Evolutionary conservation across 306 rosid genomes (phyloP), one percentile per base, ranked within the genome.

Genomic region (Malus orientalis): DNA sequence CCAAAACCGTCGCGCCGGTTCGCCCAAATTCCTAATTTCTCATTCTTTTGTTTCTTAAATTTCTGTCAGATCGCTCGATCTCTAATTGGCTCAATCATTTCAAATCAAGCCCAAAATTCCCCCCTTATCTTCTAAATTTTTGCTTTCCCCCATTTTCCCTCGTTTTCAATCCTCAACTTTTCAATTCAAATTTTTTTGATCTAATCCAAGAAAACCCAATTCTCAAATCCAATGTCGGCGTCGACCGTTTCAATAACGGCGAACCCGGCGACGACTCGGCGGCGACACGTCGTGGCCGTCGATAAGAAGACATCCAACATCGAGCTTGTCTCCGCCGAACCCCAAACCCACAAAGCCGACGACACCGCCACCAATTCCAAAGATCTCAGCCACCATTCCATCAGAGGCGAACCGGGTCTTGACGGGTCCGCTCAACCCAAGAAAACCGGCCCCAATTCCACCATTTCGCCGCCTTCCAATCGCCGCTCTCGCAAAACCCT

Each of bases 171-270:
- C 5, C 36, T 15, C 6, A 73, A 1, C 38, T 33, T 25, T 3
- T n/a, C 54, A 10, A 22, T 73, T 73, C 58, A 59, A 59, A 36
- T 55, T 1, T 11, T 32, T 65, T 42, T 3, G 22, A 18, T 12
- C 20, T n/a, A 68, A 42, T 33, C 70, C 25, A 1, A 36, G 18
- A 19, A 71, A 53, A 18, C 23, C 47, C 38, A 3, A 72, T 22
- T n/a, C n/a, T 15, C 36, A 27, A 51, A 45, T 15, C 19, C 73
- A 83, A 96, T 96, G 99, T 92, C 99, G 79, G 97, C 99, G 80
- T 92, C 99, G 81, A 91, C 97, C 57, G 91, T 91, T 16, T 92
- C 99, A 11, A 89, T 93, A 59, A 88, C 98, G 86, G 89, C 97
- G 69, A 91, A 85, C 80, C 97, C 98, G 79, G 83, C 87, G 70